A percentile compares a stretch with the other conserved stretches of the same genome.
Conservation (phyloP, 106 monocot genomes). For the Alisma plantagoaquatica region DNA sequence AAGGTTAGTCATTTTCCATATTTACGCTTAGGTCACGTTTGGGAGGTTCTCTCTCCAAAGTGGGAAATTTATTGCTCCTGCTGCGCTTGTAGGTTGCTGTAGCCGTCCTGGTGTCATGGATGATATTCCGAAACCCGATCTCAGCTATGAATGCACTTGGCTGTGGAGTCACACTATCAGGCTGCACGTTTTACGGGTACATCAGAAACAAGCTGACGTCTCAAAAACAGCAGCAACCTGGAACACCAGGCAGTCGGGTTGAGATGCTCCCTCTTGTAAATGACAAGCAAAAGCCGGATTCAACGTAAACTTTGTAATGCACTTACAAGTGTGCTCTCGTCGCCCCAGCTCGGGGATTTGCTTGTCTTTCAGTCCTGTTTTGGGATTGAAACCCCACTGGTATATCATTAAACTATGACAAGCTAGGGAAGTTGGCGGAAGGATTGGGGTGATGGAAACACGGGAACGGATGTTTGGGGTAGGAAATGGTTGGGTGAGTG, state of each 20-base stretch:
- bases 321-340: too few species aligned
- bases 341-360: too few species aligned
- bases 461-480: too few species aligned
- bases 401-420: too few species aligned
- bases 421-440: too few species aligned
- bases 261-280: constrained; percentile 75
- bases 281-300: constrained; percentile 72
- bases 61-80: background rate
- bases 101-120: constrained; percentile 85
- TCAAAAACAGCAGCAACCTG: constrained; percentile 45
- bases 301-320: too few species aligned
- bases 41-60: background rate
- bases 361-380: too few species aligned
- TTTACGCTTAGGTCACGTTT: background rate
- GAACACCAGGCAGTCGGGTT: constrained; percentile 28
- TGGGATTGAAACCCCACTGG: too few species aligned
- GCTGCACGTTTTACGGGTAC: constrained; percentile 94
- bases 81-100: constrained; percentile 57
- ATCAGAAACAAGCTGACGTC: constrained; percentile 70
- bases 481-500: too few species aligned
- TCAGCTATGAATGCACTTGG: constrained; percentile 74
- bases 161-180: constrained; percentile 68
- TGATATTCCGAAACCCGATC: constrained; percentile 93
- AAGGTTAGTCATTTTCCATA: constrained; percentile 34
- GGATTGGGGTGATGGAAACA: too few species aligned